Conservation (phyloP, 1,139 yeast species). For the Geotrichum klebahnii region DNA sequence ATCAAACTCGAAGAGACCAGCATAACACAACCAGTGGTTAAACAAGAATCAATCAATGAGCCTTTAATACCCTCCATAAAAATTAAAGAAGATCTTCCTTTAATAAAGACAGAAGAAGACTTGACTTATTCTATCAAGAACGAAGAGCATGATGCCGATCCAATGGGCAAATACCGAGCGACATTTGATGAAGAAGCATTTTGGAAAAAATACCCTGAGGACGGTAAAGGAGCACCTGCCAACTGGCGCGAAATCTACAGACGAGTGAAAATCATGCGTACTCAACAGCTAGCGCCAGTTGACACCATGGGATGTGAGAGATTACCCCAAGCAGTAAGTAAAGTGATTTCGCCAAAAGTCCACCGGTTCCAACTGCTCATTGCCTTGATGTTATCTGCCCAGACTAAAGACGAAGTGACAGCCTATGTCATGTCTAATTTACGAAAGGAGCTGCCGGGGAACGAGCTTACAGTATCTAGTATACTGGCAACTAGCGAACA, state of each 20-base stretch:
- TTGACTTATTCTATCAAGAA: background rate
- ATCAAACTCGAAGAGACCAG: conserved; percentile 1
- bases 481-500: conserved; percentile 52
- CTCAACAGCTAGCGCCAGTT: conserved; percentile 67
- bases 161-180: conserved; percentile 8
- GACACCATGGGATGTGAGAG: conserved; percentile 86
- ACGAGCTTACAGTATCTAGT: conserved; percentile 34
- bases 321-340: conserved; percentile 48
- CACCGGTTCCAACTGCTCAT: conserved; percentile 72
- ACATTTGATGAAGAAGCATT: conserved; percentile 17
- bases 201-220: conserved; percentile 5
- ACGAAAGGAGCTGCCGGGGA: conserved; percentile 42
- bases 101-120: background rate
- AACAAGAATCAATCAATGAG: background rate
- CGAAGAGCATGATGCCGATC: background rate
- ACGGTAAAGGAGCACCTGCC: conserved; percentile 23
- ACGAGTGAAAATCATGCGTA: conserved; percentile 62
- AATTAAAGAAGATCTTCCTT: background rate
- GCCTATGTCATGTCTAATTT: conserved; percentile 64
- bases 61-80: no score
- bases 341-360: conserved; percentile 35
- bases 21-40: background rate
- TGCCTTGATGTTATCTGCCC: conserved; percentile 83
- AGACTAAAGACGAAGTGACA: conserved; percentile 86
- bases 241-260: conserved; percentile 50